These are phyloP conservation scores for Fusarium piperis DNA, from an alignment of 2,329 filamentous ascomycete genomes.

Conservation along the genomic window DNA sequence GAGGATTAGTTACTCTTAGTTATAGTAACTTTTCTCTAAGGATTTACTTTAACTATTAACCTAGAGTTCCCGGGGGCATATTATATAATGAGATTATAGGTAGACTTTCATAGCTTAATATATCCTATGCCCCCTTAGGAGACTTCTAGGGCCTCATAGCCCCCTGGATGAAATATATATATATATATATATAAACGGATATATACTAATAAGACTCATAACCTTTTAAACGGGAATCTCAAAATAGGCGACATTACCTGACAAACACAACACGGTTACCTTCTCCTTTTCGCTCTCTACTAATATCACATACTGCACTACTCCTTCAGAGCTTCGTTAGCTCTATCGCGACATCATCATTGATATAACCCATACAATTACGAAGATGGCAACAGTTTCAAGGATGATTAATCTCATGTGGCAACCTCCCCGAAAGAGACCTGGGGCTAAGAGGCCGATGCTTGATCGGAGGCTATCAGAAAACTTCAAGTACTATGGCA, in stretches of 20 bases:
- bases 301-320: neutral
- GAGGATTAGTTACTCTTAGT: too few species aligned
- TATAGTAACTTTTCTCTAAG: too few species aligned
- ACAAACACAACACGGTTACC: neutral
- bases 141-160: too few species aligned
- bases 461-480: neutral
- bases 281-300: conserved; percentile 3
- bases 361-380: neutral
- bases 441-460: neutral
- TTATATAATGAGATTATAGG: too few species aligned
- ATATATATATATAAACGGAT: neutral
- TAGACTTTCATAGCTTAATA: too few species aligned
- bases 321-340: neutral
- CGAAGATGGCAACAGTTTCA: neutral
- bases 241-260: neutral
- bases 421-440: neutral
- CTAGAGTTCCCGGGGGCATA: too few species aligned
- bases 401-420: neutral
- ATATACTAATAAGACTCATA: neutral
- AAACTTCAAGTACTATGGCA: conserved; percentile 11
- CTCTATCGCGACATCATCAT: neutral
- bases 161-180: too few species aligned
- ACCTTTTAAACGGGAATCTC: neutral
- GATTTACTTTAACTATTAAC: too few species aligned
- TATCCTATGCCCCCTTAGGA: too few species aligned